A percentile compares a stretch with the other conserved stretches of the same genome.
Conservation (phyloP, 78 protist genomes). For the Cyanophora paradoxa region DNA sequence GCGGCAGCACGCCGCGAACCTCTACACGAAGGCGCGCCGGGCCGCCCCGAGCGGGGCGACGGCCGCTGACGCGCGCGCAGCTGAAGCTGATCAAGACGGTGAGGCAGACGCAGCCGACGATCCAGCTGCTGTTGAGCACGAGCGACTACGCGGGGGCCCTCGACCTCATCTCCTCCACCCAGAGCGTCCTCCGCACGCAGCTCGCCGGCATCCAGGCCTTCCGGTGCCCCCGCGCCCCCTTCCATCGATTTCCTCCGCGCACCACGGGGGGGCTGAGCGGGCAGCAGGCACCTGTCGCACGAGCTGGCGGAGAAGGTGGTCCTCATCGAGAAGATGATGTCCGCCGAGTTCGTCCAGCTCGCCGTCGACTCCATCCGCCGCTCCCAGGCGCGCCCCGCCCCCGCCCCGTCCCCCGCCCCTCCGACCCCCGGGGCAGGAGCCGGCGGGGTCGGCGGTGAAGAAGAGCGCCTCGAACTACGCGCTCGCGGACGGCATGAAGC, state of each 20-base stretch:
- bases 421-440: too few species aligned
- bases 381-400: too few species aligned
- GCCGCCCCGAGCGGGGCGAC: too few species aligned
- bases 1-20: neutral
- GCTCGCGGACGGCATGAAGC: too few species aligned
- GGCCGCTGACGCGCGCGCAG: neutral
- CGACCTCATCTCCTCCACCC: neutral
- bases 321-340: neutral
- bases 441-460: too few species aligned
- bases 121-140: conserved; percentile 18
- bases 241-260: too few species aligned
- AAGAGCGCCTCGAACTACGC: too few species aligned
- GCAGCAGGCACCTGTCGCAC: too few species aligned
- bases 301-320: neutral
- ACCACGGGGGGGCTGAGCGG: too few species aligned
- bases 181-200: neutral
- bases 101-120: conserved; percentile 17
- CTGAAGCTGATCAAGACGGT: conserved; percentile 2
- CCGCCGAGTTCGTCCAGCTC: neutral
- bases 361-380: neutral
- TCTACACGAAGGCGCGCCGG: neutral
- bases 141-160: conserved; percentile 25
- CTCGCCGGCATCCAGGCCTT: conserved; percentile 1
- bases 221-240: too few species aligned
- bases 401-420: too few species aligned